These are phyloP conservation scores for Grosmannia clavigera DNA, from an alignment of 2,329 filamentous ascomycete species.

Conservation along the genomic window DNA sequence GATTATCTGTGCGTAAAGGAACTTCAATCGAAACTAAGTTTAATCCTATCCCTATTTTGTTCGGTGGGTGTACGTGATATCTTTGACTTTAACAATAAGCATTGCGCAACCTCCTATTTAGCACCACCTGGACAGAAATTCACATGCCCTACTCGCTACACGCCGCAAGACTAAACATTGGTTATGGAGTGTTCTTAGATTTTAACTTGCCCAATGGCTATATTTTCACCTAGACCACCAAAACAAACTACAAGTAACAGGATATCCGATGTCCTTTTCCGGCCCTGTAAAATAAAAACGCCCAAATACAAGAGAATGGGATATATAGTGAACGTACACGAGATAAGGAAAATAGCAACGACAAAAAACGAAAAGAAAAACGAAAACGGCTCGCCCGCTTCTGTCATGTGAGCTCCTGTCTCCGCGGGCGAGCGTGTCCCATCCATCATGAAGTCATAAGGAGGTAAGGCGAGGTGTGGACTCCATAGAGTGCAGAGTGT, in stretches of 20 bases:
- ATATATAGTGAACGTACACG: constrained; percentile 3
- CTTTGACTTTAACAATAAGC: too few relatives aligned
- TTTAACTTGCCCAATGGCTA: background rate
- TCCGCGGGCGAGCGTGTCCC: background rate
- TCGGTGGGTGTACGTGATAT: too few relatives aligned
- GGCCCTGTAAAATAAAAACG: background rate
- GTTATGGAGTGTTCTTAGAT: too few relatives aligned
- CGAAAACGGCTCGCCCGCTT: background rate
- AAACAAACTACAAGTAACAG: background rate
- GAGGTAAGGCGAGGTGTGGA: background rate
- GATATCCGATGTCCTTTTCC: background rate
- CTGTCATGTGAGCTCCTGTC: background rate
- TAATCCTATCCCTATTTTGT: too few relatives aligned
- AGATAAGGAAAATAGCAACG: background rate
- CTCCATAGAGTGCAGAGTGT: background rate
- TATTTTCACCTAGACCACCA: background rate
- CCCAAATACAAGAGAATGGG: background rate
- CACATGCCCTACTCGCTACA: too few relatives aligned
- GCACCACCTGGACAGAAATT: too few relatives aligned
- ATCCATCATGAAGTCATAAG: background rate
- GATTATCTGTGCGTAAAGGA: too few relatives aligned
- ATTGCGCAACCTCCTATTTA: too few relatives aligned
- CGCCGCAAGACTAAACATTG: too few relatives aligned
- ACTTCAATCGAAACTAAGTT: too few relatives aligned
- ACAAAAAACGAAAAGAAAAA: background rate